Base-by-base conservation (phyloP, 345 rosid species). In the Psidium friedrichsthalianum region DNA sequence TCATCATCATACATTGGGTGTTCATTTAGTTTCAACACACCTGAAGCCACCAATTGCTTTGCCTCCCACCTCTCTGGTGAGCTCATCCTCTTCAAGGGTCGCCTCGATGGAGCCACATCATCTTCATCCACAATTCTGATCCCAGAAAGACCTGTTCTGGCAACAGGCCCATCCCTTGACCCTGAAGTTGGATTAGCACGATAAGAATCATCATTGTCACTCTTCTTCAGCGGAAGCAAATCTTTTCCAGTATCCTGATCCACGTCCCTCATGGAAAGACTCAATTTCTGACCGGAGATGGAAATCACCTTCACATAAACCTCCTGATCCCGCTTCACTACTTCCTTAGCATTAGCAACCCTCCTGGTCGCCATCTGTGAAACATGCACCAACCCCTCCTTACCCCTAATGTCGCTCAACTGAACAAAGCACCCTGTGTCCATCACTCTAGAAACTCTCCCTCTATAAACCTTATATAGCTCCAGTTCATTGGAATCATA, bases 1-100 rank as follows among this genome's bases (percentile, higher is more conserved):
- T 97, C 98, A 11, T 95, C 95, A 88, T 97, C 98, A 91, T 93
- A 95, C 94, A 91, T 88, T 1, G 98, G 99, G 88, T 91, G 89
- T 81, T 97, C 97, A 69, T 85, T 83, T 2, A 90, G 90, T 15
- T 90, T 85, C 88, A 97, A 83, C 29, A 93, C 98, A 47, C 98
- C 98, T 15, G 99, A 95, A 82, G 98, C 98, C 90, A 95, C 93
- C 92, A 95, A 88, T 90, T 95, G 98, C 82, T 94, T 95, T 4
- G 95, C 96, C 87, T 97, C 99, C 95, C 96, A 95, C 85, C 64
- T 95, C 94, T 94, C 98, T 0, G 95, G 97, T 6, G 98, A 93
- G 82, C 96, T 95, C 98, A 95, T 95, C 90, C 94, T 92, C 93
- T 93, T 93, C 93, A 97, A 87, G 0, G 96, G 97, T 85, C 95